Conservation (phyloP, 148 eudicot species). For the Rhododendron mucronatum region DNA sequence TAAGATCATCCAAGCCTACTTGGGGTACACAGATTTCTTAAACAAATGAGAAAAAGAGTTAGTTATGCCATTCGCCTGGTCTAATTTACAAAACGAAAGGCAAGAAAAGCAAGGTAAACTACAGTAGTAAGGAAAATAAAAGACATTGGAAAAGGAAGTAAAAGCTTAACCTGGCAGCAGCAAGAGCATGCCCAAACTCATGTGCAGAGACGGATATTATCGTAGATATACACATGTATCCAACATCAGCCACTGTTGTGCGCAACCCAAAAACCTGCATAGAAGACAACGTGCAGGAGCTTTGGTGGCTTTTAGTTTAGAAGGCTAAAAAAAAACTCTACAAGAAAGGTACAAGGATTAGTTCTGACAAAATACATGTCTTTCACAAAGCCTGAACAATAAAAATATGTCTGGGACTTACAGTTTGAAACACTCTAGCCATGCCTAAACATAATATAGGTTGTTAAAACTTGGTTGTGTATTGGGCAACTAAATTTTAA, state of each 20-base stretch:
- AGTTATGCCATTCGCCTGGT: not conserved
- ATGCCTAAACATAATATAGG: not conserved
- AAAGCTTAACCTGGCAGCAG: conserved; percentile 84
- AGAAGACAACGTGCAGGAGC: not conserved
- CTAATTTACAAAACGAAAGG: not conserved
- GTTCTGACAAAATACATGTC: not conserved
- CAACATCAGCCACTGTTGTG: conserved; percentile 51
- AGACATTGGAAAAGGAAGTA: not conserved
- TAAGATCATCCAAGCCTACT: too few relatives aligned
- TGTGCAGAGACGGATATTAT: conserved; percentile 60
- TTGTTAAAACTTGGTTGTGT: not conserved
- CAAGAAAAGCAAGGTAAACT: not conserved
- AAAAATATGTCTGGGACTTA: not conserved
- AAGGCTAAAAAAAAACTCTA: not conserved
- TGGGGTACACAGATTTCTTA: not conserved
- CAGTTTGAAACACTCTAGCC: not conserved
- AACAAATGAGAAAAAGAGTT: not conserved
- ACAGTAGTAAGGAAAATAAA: not conserved
- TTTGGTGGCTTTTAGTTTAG: conserved; percentile 1
- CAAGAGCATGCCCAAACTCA: conserved; percentile 92
- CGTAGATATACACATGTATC: conserved; percentile 55
- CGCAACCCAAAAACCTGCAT: conserved; percentile 52
- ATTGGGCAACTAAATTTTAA: not conserved
- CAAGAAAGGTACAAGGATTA: not conserved
- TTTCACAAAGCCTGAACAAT: not conserved